Evolutionary conservation across 2,329 filamentous ascomycete species (phyloP).

Genomic region (Daldinia sp.): DNA sequence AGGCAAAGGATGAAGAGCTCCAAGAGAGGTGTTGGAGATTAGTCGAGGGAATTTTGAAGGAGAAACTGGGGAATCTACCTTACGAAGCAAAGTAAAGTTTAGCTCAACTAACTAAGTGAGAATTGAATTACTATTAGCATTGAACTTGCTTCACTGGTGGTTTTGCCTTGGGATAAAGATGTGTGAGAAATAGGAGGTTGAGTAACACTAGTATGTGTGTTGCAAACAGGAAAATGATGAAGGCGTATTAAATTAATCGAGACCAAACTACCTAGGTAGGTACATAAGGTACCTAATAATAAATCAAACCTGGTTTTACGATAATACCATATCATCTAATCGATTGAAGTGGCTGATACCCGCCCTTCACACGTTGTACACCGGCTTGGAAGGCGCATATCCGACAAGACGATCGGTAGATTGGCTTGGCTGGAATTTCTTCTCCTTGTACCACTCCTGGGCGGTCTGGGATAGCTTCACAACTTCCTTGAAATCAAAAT

Average conservation of each 20-base stretch:
- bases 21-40: conserved; percentile 60
- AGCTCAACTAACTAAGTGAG: neutral
- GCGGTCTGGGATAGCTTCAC: conserved; percentile 27
- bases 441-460: conserved; percentile 40
- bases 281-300: neutral
- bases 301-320: neutral
- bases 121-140: neutral
- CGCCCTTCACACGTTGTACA: conserved; percentile 16
- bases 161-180: neutral
- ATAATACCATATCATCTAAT: neutral
- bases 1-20: conserved; percentile 58
- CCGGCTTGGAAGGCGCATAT: conserved; percentile 17
- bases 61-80: conserved; percentile 50
- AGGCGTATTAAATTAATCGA: neutral
- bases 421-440: conserved; percentile 32
- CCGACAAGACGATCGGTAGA: conserved; percentile 29
- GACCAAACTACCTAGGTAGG: neutral
- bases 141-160: neutral
- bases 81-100: conserved; percentile 6
- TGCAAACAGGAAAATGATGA: neutral
- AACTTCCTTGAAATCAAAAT: conserved; percentile 36
- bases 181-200: too few species aligned
- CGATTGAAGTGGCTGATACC: neutral
- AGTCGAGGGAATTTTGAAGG: conserved; percentile 58
- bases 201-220: too few species aligned